Evolutionary conservation across 352 stramenopile species (phyloP).

Genomic region (Phytophthora cactorum): DNA sequence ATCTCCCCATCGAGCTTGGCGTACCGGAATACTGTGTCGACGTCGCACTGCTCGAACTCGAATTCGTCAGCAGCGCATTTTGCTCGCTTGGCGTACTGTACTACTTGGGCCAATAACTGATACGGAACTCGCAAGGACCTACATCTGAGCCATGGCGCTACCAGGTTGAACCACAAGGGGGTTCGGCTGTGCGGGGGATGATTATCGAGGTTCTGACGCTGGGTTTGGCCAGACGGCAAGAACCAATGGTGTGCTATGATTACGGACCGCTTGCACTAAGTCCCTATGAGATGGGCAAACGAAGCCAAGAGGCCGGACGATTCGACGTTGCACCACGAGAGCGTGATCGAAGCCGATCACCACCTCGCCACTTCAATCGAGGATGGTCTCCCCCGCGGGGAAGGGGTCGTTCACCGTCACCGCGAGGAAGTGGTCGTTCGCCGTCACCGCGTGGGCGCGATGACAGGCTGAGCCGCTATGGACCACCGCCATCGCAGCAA

Average conservation of each 20-base stretch:
- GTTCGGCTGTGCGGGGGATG: background rate
- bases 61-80: background rate
- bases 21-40: slow-evolving; percentile 8
- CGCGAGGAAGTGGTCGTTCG: too few species aligned
- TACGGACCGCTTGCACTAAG: background rate
- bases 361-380: background rate
- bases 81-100: too few species aligned
- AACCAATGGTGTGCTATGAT: background rate
- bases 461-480: too few species aligned
- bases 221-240: background rate
- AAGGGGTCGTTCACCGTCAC: too few species aligned
- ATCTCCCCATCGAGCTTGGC: slow-evolving; percentile 9
- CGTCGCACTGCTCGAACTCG: background rate
- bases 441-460: too few species aligned
- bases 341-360: background rate
- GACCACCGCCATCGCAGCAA: too few species aligned
- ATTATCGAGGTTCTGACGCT: background rate
- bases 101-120: background rate
- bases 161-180: background rate
- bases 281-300: background rate
- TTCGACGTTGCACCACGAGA: background rate
- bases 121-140: background rate
- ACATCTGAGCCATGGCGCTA: background rate
- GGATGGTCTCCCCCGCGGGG: too few species aligned
- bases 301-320: background rate